Percentiles rank a stretch among this genome's conserved stretches.
These are phyloP conservation scores for Talaromyces liani DNA, from an alignment of 495 filamentous ascomycete genomes.

Conservation along the genomic window DNA sequence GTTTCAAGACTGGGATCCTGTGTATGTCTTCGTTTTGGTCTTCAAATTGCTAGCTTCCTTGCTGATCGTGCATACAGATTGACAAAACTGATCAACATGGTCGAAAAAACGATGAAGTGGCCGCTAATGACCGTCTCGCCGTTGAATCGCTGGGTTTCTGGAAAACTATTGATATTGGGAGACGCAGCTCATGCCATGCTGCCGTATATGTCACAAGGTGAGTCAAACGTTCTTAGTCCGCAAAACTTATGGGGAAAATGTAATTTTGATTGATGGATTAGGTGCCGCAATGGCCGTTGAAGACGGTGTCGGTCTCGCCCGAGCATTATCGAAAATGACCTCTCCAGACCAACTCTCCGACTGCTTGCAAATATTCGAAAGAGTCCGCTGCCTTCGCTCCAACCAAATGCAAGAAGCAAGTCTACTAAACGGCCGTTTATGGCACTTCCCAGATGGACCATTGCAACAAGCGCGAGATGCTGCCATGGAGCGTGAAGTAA, in stretches of 20 bases:
- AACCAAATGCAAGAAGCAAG: slow-evolving; percentile 28
- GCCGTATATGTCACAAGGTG: slow-evolving; percentile 39
- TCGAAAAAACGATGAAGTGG: slow-evolving; percentile 33
- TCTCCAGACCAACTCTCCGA: slow-evolving; percentile 10
- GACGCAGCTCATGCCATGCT: slow-evolving; percentile 48
- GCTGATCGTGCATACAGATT: slow-evolving; percentile 11
- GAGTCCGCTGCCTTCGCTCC: slow-evolving; percentile 20
- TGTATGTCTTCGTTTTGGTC: slow-evolving; percentile 10
- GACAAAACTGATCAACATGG: slow-evolving; percentile 30
- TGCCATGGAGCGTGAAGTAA: slow-evolving; percentile 26
- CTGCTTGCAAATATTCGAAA: slow-evolving; percentile 19
- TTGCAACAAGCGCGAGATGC: slow-evolving; percentile 33
- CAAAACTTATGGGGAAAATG: too few relatives aligned
- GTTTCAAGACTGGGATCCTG: slow-evolving; percentile 35
- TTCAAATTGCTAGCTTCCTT: not conserved
- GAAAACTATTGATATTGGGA: slow-evolving; percentile 31
- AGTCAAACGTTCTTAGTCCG: too few relatives aligned
- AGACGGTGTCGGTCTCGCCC: slow-evolving; percentile 25
- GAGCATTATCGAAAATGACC: slow-evolving; percentile 15
- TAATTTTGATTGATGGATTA: slow-evolving; percentile 7
- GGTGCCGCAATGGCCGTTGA: slow-evolving; percentile 42
- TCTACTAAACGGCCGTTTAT: slow-evolving; percentile 28
- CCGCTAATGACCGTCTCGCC: slow-evolving; percentile 24
- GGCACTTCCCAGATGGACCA: slow-evolving; percentile 40
- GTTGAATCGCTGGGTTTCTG: slow-evolving; percentile 25